phyloP scores from a whole-genome alignment of 805 yeast species.

The Kluyveromyces nonfermentans region DNA sequence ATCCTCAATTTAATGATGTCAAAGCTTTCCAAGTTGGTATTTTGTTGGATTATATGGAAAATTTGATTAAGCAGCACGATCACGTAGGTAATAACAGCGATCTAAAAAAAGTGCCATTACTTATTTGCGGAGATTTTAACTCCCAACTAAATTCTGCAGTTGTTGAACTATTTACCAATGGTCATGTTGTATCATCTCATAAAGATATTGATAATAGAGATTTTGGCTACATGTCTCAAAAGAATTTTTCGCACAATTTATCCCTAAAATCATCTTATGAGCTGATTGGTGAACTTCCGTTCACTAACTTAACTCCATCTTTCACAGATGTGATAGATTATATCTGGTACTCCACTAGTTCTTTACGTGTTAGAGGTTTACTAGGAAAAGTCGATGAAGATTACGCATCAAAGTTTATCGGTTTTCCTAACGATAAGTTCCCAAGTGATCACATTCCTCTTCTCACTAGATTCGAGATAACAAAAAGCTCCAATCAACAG shows the following conservation, averaged over 20 bases:
- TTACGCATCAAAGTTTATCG: constrained; percentile 69
- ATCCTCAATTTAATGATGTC: constrained; percentile 92
- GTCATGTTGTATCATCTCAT: constrained; percentile 61
- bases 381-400: constrained; percentile 76
- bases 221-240: constrained; percentile 84
- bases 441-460: constrained; percentile 95
- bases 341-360: constrained; percentile 82
- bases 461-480: constrained; percentile 66
- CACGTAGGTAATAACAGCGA: constrained; percentile 40
- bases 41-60: constrained; percentile 76
- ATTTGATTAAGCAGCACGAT: constrained; percentile 40
- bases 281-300: constrained; percentile 79
- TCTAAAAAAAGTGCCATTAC: constrained; percentile 55
- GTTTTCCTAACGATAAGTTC: constrained; percentile 87
- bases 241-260: constrained; percentile 76
- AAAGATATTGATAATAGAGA: constrained; percentile 76
- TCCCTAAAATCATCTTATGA: constrained; percentile 79
- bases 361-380: constrained; percentile 76
- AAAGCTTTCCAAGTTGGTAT: constrained; percentile 93
- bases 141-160: constrained; percentile 85
- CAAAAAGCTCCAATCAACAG: constrained; percentile 30
- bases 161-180: constrained; percentile 77
- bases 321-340: constrained; percentile 92
- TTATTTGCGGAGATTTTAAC: constrained; percentile 94
- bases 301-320: constrained; percentile 88